phyloP scores from a whole-genome alignment of 2,329 filamentous ascomycete genomes.

The Diaporthe ampelina region DNA sequence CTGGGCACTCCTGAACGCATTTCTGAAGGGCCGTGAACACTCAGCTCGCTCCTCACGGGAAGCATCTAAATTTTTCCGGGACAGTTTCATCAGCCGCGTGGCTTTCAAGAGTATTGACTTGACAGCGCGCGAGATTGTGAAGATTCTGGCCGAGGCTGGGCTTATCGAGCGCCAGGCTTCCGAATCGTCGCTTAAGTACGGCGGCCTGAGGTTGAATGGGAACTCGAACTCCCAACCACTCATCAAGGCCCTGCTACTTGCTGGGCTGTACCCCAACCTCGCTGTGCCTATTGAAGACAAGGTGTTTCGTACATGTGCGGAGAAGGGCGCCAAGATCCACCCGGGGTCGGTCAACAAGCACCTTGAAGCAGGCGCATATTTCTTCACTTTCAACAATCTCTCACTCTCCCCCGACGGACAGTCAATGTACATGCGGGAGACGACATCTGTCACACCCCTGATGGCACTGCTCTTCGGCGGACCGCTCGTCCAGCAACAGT shows the following conservation, averaged over 20 bases:
- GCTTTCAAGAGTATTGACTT: constrained; percentile 53
- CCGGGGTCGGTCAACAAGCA: constrained; percentile 18
- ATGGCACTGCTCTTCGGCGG: constrained; percentile 30
- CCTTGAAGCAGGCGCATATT: fast-evolving
- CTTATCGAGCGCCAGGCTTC: constrained; percentile 46
- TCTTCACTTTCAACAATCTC: constrained; percentile 22
- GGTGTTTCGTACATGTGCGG: neutral
- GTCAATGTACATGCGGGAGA: constrained; percentile 23
- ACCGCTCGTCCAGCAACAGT: neutral
- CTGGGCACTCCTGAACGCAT: constrained; percentile 6
- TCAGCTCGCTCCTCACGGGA: neutral
- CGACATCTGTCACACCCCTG: neutral
- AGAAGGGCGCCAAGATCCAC: constrained; percentile 9
- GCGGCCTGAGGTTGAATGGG: constrained; percentile 55
- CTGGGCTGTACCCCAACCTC: constrained; percentile 61
- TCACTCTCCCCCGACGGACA: neutral
- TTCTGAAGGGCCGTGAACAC: neutral
- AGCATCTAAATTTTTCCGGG: neutral
- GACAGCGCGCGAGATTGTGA: constrained; percentile 53
- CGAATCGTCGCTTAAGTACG: constrained; percentile 44
- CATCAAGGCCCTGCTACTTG: constrained; percentile 60
- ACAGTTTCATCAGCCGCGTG: constrained; percentile 44
- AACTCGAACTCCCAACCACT: constrained; percentile 59
- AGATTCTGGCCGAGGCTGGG: constrained; percentile 52
- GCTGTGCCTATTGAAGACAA: constrained; percentile 43